These are phyloP conservation scores for Zygotorulaspora mrakii DNA, from an alignment of 1,139 yeast species.

Conservation along the genomic window DNA sequence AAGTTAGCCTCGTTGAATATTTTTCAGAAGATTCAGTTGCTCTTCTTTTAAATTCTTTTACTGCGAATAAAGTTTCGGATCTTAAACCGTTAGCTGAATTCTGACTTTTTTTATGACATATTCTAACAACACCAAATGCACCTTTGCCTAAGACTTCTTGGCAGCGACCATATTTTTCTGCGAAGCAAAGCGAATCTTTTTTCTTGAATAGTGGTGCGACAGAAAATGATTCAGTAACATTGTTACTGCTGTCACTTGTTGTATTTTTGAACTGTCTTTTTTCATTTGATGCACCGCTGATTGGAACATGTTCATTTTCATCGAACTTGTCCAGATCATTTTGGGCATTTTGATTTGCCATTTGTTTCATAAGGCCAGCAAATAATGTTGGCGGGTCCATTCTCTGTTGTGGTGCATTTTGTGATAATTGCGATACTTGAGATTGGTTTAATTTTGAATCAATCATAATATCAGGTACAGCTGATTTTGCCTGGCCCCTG, in stretches of 20 bases:
- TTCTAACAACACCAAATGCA: slow-evolving; percentile 79
- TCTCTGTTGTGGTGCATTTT: slow-evolving; percentile 5
- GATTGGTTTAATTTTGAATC: slow-evolving; percentile 23
- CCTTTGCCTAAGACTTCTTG: slow-evolving; percentile 82
- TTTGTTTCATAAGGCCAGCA: slow-evolving; percentile 74
- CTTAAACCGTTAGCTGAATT: slow-evolving; percentile 31
- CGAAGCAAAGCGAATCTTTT: slow-evolving; percentile 39
- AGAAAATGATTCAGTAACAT: slow-evolving; percentile 29
- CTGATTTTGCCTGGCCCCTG: slow-evolving; percentile 76
- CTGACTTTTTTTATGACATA: slow-evolving; percentile 54
- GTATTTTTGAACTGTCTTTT: slow-evolving; percentile 28
- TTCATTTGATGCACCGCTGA: slow-evolving; percentile 38
- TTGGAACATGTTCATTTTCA: slow-evolving; percentile 37
- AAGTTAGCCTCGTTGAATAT: slow-evolving; percentile 68
- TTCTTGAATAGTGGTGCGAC: slow-evolving; percentile 18
- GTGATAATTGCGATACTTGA: slow-evolving; percentile 11
- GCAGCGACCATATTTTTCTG: slow-evolving; percentile 73
- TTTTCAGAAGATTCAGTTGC: slow-evolving; percentile 53
- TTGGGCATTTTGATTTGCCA: slow-evolving; percentile 40
- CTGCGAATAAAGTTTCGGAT: slow-evolving; percentile 61
- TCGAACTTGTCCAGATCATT: slow-evolving; percentile 26
- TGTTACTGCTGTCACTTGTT: slow-evolving; percentile 27
- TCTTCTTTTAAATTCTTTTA: slow-evolving; percentile 68
- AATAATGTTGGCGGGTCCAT: slow-evolving; percentile 69
- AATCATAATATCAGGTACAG: slow-evolving; percentile 68